Evolutionary conservation across 2,329 filamentous ascomycete species (phyloP), one percentile per base, ranked within the genome.

Genomic region (Dactylellina parvicollis): DNA sequence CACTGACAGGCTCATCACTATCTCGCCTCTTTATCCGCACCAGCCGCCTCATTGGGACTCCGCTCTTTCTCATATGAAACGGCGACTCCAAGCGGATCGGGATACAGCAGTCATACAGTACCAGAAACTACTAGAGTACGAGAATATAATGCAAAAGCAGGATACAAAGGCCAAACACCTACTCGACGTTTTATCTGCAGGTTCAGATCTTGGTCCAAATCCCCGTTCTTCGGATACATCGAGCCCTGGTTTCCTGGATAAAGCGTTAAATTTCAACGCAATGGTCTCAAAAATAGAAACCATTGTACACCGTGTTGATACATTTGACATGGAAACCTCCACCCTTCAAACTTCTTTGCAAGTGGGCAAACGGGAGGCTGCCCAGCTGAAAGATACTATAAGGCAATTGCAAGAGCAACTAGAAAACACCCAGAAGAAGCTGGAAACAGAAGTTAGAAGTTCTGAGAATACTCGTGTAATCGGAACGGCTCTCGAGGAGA

Each of bases 21-120:
- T 56, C 18, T 30, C 22, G 18, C 50, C 34, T 22, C n/a, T 30
- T 26, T 14, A 16, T 9, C 20, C 36, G 16, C 20, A 55, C 28
- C 24, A 49, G 14, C 20, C 14, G 8, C 32, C 30, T 22, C 54
- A 61, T 20, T 61, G 54, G 54, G 5, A 32, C 30, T 30, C 54
- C 4, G 22, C 38, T 9, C 54, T 73, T 56, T 54, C 52, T 18
- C 69, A 26, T 16, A 32, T 73, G 26, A 66, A 65, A 16, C 18
- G 28, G 14, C 20, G 54, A 9, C 30, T 73, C 8, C 47, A 61
- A 20, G 36, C 24, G 4, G 49, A 54, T 14, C 54, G 40, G n/a
- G 60, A 61, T 36, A 55, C 40, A 42, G 40, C 55, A 30, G 20
- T 18, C 22, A 14, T 36, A 7, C 60, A 61, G n/a, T 24, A 50